These are phyloP conservation scores for Vaccinium myrtillus DNA, from an alignment of 148 eudicot species.

Conservation along the genomic window DNA sequence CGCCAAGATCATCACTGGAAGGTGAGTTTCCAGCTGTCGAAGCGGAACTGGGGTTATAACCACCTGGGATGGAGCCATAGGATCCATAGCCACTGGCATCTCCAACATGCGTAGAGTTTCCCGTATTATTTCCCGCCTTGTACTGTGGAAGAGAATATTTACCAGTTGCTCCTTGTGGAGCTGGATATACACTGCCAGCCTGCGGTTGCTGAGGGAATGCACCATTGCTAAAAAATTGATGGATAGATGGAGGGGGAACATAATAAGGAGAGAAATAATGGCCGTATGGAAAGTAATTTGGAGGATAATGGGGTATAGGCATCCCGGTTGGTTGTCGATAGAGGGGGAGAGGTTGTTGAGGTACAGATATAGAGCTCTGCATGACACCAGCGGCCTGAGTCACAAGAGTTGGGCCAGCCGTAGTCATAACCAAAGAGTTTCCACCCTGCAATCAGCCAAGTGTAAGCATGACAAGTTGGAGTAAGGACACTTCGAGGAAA, in stretches of 20 bases:
- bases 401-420: slow-evolving; percentile 50
- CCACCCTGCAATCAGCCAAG: slow-evolving; percentile 53
- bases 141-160: slow-evolving; percentile 72
- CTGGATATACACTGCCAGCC: slow-evolving; percentile 55
- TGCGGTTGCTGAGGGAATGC: slow-evolving; percentile 77
- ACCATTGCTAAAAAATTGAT: slow-evolving; percentile 67
- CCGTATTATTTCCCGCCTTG: slow-evolving; percentile 58
- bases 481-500: not conserved
- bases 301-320: slow-evolving; percentile 75
- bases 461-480: slow-evolving; percentile 7
- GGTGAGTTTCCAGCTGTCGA: slow-evolving; percentile 53
- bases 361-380: slow-evolving; percentile 56
- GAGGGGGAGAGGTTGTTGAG: slow-evolving; percentile 68
- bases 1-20: slow-evolving; percentile 60
- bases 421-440: slow-evolving; percentile 46
- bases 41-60: slow-evolving; percentile 48
- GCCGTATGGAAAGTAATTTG: slow-evolving; percentile 66
- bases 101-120: slow-evolving; percentile 55
- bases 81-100: slow-evolving; percentile 62
- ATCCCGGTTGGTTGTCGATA: slow-evolving; percentile 78
- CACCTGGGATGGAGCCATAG: slow-evolving; percentile 56
- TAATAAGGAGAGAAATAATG: slow-evolving; percentile 68
- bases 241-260: slow-evolving; percentile 66
- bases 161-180: slow-evolving; percentile 50
- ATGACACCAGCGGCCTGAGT: slow-evolving; percentile 68